A percentile compares a stretch with the other conserved stretches of the same genome.
phyloP scores from a whole-genome alignment of 306 rosid species.

The Prunus armeniaca region DNA sequence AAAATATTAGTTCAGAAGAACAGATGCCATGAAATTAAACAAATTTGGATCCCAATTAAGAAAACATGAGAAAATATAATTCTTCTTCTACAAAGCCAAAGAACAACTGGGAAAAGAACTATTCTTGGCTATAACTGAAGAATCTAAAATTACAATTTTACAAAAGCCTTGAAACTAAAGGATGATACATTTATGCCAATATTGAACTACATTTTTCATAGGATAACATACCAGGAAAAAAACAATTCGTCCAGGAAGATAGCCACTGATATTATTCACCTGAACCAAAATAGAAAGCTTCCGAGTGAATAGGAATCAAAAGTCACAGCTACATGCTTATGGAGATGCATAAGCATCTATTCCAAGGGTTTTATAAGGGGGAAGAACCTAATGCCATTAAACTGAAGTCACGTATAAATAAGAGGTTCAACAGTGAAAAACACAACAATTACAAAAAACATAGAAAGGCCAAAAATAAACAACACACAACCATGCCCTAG shows the following conservation, averaged over 20 bases:
- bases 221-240: slow-evolving; percentile 82
- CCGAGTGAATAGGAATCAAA: slow-evolving; percentile 14
- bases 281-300: slow-evolving; percentile 36
- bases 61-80: background rate
- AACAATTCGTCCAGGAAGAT: slow-evolving; percentile 97
- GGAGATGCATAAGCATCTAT: slow-evolving; percentile 15
- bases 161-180: background rate
- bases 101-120: background rate
- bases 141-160: background rate
- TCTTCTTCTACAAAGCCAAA: slow-evolving; percentile 1
- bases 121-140: background rate
- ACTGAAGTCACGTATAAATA: background rate
- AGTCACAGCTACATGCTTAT: background rate
- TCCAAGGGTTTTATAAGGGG: slow-evolving; percentile 6
- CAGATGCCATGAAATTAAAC: background rate
- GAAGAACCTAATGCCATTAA: background rate
- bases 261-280: slow-evolving; percentile 98
- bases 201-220: slow-evolving; percentile 16
- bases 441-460: background rate
- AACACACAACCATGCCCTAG: background rate
- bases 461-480: background rate
- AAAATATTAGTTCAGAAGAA: background rate
- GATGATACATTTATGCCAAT: background rate
- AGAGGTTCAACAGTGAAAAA: background rate
- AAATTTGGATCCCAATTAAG: background rate